Conservation (phyloP, 768 basidiomycete species). For the Candolleomyces eurysporus region DNA sequence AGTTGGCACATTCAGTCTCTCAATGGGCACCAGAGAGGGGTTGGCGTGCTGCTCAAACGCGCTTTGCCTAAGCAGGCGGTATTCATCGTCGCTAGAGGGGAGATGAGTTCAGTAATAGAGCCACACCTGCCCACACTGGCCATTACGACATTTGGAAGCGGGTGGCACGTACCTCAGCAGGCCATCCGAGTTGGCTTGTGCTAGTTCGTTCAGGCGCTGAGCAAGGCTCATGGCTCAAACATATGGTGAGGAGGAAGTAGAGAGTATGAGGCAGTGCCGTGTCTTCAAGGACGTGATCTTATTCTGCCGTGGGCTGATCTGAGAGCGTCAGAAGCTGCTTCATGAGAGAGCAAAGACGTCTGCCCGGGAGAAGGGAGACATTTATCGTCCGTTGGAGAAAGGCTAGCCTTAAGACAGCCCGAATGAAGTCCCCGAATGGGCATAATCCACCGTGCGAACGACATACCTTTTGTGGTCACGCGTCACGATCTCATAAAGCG, state of each 20-base stretch:
- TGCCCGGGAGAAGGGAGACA: too few species aligned
- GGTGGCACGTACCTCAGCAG: slow-evolving; percentile 53
- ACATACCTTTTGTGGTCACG: slow-evolving; percentile 7
- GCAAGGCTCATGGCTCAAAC: slow-evolving; percentile 47
- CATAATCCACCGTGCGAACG: slow-evolving; percentile 4
- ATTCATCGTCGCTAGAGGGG: slow-evolving; percentile 63
- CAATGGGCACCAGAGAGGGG: slow-evolving; percentile 26
- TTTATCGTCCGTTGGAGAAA: too few species aligned
- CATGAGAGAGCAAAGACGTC: too few species aligned
- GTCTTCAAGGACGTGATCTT: not conserved
- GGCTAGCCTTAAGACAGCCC: not conserved
- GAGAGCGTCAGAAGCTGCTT: too few species aligned
- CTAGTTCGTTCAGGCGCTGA: slow-evolving; percentile 63
- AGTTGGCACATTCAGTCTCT: slow-evolving; percentile 27
- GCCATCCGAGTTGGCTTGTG: slow-evolving; percentile 63
- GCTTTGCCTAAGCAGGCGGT: slow-evolving; percentile 65
- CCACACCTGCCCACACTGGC: too few species aligned
- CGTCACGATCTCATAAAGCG: too few species aligned
- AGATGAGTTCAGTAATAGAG: not conserved
- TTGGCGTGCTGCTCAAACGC: slow-evolving; percentile 60
- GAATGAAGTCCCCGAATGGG: slow-evolving; percentile 6
- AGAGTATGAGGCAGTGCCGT: slow-evolving; percentile 7
- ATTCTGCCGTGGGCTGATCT: too few species aligned
- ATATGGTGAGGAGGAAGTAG: slow-evolving; percentile 15
- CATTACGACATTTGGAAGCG: not conserved